Evolutionary conservation across 805 yeast species (phyloP), one percentile per base, ranked within the genome.

Genomic region (Spathaspora gorwiae): DNA sequence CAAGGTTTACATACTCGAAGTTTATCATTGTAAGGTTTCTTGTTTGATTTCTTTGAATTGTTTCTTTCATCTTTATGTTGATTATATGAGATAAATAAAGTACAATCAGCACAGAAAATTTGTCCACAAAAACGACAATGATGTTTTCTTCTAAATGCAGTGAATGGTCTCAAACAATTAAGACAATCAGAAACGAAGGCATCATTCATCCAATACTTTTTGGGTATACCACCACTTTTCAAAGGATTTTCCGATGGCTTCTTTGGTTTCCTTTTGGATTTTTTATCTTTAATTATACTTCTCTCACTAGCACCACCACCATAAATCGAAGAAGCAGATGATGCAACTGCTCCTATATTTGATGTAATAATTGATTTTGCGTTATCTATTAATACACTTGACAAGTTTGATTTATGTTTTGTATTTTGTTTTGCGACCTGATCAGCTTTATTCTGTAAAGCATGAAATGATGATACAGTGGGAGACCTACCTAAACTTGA

Each of bases 71-170:
- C 71, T 43, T 67, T 68, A 48, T 71, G 73, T 47, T 70, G 72
- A 33, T 40, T 94, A 88, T 48, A 85, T 57, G 55, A 88, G 67
- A 55, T 69, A 54, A 89, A 77, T 2, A 78, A 66, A 0, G 97
- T 88, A 62, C 99, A 92, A 8, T 76, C 73, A 37, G 85, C 76
- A 63, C 99, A 92, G 59, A 90, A 92, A 40, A 92, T 90, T 62
- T 90, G 96, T 2, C 99, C 99, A 65, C 99, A 92, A 32, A 92
- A 82, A 44, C 99, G 71, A 59, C 99, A 92, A 64, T 92, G 99
- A 60, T 92, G 99, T 52, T 87, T 86, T 53, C 99, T 73, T 60
- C 97, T 70, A 65, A 90, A 90, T 0, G 97, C 85, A 1, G 86
- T 79, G 59, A 92, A 92, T 3, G 80, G 79, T 44, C 81, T 76